Conservation (phyloP, 352 stramenopile species). For the Phytophthora cryptogea region DNA sequence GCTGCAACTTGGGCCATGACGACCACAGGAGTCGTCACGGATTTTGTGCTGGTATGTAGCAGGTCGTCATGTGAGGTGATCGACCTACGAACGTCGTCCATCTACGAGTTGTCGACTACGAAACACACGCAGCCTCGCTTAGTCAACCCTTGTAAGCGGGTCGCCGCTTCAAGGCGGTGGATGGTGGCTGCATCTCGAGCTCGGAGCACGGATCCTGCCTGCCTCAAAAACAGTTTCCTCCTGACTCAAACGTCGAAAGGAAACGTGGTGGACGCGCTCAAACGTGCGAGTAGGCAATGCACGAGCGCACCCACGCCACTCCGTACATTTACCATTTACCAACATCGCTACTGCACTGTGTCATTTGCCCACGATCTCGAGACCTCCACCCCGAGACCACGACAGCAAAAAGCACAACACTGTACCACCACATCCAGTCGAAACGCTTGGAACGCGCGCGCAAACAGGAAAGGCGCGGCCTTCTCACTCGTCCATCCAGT, state of each 20-base stretch:
- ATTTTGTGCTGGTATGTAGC: not conserved
- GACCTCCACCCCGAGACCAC: no score
- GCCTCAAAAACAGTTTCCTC: not conserved
- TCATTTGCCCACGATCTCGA: no score
- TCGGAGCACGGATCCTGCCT: not conserved
- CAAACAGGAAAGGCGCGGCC: conserved; percentile 3
- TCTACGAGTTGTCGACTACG: no score
- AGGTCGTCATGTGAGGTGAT: not conserved
- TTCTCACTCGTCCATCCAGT: conserved; percentile 1
- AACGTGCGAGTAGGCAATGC: not conserved
- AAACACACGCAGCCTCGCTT: not conserved
- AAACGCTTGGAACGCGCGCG: not conserved
- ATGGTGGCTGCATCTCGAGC: no score
- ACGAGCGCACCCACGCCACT: no score
- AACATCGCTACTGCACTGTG: no score
- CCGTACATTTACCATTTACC: no score
- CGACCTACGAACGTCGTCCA: no score
- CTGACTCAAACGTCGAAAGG: not conserved
- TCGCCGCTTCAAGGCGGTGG: no score
- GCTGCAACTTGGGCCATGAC: no score
- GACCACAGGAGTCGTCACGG: not conserved
- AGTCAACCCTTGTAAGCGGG: not conserved
- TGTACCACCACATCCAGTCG: not conserved
- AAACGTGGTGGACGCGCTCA: not conserved
- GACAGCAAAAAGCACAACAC: not conserved